These are phyloP conservation scores for Triangularia setosa DNA, from an alignment of 2,329 filamentous ascomycete species.

Conservation along the genomic window DNA sequence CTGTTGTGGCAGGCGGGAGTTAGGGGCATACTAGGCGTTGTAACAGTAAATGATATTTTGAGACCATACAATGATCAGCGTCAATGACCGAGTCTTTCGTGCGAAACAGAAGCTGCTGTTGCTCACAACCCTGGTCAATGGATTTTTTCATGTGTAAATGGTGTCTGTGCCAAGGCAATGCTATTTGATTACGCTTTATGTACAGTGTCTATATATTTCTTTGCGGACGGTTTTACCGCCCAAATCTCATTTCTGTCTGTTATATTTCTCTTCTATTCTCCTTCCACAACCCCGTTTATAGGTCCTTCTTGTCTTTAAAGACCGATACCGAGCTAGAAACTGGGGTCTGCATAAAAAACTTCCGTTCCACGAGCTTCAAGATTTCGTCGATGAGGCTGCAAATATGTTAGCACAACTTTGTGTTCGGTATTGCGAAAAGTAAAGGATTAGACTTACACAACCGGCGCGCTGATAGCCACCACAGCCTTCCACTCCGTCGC, in stretches of 20 bases:
- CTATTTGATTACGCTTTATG: constrained; percentile 8
- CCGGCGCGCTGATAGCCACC: constrained; percentile 79
- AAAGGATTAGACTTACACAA: constrained; percentile 64
- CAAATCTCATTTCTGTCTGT: not conserved
- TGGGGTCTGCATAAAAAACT: constrained; percentile 56
- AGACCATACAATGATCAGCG: not conserved
- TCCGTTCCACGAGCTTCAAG: constrained; percentile 73
- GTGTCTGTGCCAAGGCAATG: not conserved
- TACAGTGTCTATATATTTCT: constrained; percentile 19
- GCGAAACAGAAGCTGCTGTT: no score
- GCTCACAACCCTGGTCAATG: not conserved
- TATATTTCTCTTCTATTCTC: not conserved
- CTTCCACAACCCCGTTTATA: constrained; percentile 33
- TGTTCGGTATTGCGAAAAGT: constrained; percentile 13
- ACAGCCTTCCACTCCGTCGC: constrained; percentile 91
- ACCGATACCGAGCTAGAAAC: constrained; percentile 28
- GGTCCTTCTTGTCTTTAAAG: constrained; percentile 51
- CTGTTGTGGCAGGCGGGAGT: not conserved
- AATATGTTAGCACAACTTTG: constrained; percentile 28
- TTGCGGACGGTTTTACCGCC: not conserved
- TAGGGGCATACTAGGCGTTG: constrained; percentile 10
- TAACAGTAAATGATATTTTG: constrained; percentile 11
- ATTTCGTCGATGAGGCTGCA: constrained; percentile 73
- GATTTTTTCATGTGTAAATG: not conserved
- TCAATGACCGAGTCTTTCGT: not conserved